Evolutionary conservation across 23 red algal genomes (phyloP), one percentile per base, ranked within the genome.

Genomic region (Gracilariopsis chorda): DNA sequence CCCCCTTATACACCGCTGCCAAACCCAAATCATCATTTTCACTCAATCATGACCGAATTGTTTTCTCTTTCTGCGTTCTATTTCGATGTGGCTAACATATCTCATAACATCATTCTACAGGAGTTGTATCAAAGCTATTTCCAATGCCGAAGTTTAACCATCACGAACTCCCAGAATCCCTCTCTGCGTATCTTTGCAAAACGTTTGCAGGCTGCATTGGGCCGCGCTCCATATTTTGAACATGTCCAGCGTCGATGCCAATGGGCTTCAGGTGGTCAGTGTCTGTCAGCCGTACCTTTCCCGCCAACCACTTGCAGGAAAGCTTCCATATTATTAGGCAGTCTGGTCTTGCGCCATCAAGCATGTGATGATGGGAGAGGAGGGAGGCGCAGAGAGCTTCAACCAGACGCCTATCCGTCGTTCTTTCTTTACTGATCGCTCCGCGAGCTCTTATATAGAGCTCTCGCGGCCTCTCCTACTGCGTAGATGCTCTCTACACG

Each of bases 251-350:
- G 23, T 51, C 24, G 39, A 20, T 56, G 20, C 48, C 74, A 13
- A 79, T 79, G 74, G 74, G 74, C 13, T 79, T 79, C 44, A 51
- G 52, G 24, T 79, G 74, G 74, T 39, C 74, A 9, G 74, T 79
- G 16, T 79, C 48, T 32, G 52, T 79, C 29, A 8, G 42, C 13
- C 74, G 52, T 13, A 49, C 5, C 20, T 79, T 49, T 37, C 23
- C 42, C n/a, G n/a, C n/a, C n/a, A n/a, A n/a, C n/a, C n/a, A n/a
- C n/a, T n/a, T n/a, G n/a, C n/a, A n/a, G n/a, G n/a, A n/a, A n/a
- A n/a, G n/a, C n/a, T n/a, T n/a, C n/a, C n/a, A n/a, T n/a, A n/a
- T n/a, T n/a, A n/a, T n/a, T n/a, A n/a, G n/a, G n/a, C n/a, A n/a
- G n/a, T n/a, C n/a, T n/a, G n/a, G n/a, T n/a, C n/a, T n/a, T n/a